These are phyloP conservation scores for Circinella umbellata DNA, from an alignment of 371 early-diverging fungal species.

Conservation along the genomic window DNA sequence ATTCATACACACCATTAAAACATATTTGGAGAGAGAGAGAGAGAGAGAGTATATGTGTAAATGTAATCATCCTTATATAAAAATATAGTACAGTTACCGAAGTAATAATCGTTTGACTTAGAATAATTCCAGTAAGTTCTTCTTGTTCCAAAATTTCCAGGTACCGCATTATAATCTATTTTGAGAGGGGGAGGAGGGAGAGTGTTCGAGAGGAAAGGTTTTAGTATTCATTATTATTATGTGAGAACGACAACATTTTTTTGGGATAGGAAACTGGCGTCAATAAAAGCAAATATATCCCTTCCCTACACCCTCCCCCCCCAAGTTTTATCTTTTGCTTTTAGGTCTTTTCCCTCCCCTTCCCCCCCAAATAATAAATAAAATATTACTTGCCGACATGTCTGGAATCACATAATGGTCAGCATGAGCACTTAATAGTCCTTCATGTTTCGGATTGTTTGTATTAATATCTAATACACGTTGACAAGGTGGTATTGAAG, in stretches of 20 bases:
- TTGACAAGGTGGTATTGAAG: conserved; percentile 33
- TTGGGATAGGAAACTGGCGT: not conserved
- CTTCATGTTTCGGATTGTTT: conserved; percentile 30
- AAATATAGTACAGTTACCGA: conserved; percentile 38
- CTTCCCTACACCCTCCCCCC: not conserved
- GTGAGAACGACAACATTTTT: too few species aligned
- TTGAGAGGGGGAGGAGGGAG: not conserved
- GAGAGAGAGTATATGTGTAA: too few species aligned
- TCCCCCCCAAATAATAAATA: not conserved
- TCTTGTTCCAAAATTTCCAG: conserved; percentile 64
- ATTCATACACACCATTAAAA: too few species aligned
- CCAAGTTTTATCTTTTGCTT: not conserved
- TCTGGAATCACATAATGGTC: conserved; percentile 58
- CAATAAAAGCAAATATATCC: conserved; percentile 13
- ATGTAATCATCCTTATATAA: too few species aligned
- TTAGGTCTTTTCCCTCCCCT: too few species aligned
- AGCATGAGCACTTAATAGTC: conserved; percentile 44
- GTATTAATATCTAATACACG: not conserved
- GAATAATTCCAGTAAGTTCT: conserved; percentile 63
- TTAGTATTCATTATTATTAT: too few species aligned
- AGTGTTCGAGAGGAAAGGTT: too few species aligned
- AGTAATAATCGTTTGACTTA: conserved; percentile 71
- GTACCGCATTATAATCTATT: conserved; percentile 61
- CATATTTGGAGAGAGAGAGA: not conserved
- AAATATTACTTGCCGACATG: conserved; percentile 50